These are phyloP conservation scores for Saturnispora kantuleensis DNA, from an alignment of 805 yeast genomes.

Conservation along the genomic window DNA sequence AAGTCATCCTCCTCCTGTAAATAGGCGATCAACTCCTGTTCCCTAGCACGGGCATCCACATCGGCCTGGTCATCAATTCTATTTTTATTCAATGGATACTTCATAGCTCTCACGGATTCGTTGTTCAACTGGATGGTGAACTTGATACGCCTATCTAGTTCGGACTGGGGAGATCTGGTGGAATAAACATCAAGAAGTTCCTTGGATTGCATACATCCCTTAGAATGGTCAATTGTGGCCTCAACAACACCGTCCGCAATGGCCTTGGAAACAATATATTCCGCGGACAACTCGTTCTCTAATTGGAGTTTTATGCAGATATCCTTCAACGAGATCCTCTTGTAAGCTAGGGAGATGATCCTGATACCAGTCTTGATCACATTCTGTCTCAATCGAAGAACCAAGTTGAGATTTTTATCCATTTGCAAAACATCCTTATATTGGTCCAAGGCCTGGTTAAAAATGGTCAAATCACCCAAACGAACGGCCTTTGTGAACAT, in stretches of 20 bases:
- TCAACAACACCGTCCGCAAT: slow-evolving; percentile 96
- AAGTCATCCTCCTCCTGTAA: slow-evolving; percentile 40
- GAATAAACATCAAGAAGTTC: slow-evolving; percentile 83
- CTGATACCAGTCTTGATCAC: slow-evolving; percentile 97
- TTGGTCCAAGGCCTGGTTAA: slow-evolving; percentile 57
- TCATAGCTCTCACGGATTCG: slow-evolving; percentile 89
- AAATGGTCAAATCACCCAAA: slow-evolving; percentile 77
- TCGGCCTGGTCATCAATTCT: slow-evolving; percentile 40
- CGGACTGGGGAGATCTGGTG: slow-evolving; percentile 74
- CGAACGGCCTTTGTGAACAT: slow-evolving; percentile 87
- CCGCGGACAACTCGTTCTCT: slow-evolving; percentile 93
- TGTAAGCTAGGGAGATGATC: slow-evolving; percentile 82
- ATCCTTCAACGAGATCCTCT: slow-evolving; percentile 83
- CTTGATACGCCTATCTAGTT: slow-evolving; percentile 86
- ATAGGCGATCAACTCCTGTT: slow-evolving; percentile 31
- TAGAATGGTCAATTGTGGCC: slow-evolving; percentile 83
- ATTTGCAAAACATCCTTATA: slow-evolving; percentile 52
- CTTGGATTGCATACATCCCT: slow-evolving; percentile 83
- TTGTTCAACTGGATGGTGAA: slow-evolving; percentile 87
- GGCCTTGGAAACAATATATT: slow-evolving; percentile 92
- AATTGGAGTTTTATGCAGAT: slow-evolving; percentile 86
- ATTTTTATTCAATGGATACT: slow-evolving; percentile 64
- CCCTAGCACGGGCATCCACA: slow-evolving; percentile 47
- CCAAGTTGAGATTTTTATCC: slow-evolving; percentile 78
- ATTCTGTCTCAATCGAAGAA: slow-evolving; percentile 85